phyloP scores from a whole-genome alignment of 2,329 filamentous ascomycete genomes.

The Colletotrichum aenigma region DNA sequence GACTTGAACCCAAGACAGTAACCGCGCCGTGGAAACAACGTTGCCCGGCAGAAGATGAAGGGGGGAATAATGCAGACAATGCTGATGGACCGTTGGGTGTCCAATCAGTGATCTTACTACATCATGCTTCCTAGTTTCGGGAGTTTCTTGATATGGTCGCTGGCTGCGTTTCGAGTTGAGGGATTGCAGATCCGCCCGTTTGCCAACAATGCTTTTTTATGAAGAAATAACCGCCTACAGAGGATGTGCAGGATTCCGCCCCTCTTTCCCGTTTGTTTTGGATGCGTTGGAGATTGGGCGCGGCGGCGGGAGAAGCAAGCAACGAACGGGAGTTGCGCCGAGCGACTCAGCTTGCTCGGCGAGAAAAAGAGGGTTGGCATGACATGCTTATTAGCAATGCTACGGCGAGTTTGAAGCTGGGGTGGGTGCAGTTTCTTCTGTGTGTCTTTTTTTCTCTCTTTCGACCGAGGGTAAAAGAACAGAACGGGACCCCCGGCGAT shows the following conservation, averaged over 20 bases:
- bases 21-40: background rate
- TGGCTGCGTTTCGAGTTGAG: conserved; percentile 16
- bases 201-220: background rate
- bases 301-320: background rate
- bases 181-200: background rate
- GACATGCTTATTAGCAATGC: background rate
- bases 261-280: background rate
- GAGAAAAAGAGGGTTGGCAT: background rate
- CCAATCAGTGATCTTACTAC: background rate
- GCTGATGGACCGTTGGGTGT: background rate
- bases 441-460: background rate
- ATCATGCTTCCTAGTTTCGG: background rate
- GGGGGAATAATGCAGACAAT: background rate
- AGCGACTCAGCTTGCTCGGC: background rate
- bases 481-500: background rate
- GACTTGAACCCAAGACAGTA: background rate
- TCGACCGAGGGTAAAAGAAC: background rate
- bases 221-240: background rate
- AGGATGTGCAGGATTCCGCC: background rate
- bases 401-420: background rate
- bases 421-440: background rate
- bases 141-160: background rate
- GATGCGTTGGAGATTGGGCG: background rate
- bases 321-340: background rate
- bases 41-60: background rate